Evolutionary conservation across 2,329 filamentous ascomycete genomes (phyloP), one percentile per base, ranked within the genome.

Genomic region (Chrysoporthe deuterocubensis): DNA sequence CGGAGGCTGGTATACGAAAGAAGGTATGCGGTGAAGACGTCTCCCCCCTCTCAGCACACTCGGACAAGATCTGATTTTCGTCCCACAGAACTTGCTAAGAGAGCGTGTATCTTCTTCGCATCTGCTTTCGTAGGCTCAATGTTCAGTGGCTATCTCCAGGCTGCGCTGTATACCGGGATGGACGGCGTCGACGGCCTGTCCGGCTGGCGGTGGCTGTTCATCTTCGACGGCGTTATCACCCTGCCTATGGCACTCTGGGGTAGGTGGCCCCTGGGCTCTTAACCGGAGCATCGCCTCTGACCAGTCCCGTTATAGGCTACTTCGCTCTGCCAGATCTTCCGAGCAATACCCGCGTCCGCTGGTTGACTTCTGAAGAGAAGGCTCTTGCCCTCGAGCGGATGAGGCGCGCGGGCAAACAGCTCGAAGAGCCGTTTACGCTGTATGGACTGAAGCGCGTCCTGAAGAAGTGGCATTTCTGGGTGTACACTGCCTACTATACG

Each of bases 401-500:
- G 75, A 68, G 69, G 16, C 68, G 68, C 9, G 67, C 73, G 2
- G 73, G 73, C 3, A 74, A 71, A 71, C 44, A 71, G 66, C 70
- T 72, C 67, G 66, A 73, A 64, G 72, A 71, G 66, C 57, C 73
- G 68, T 64, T 71, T 54, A 71, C 71, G 8, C 14, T 71, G 42
- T 32, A 32, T 8, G 69, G 69, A 56, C 52, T 74, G 13, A 76
- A 65, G 65, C 71, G 74, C 2, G 72, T 77, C 2, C 72, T 77
- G 60, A 70, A 62, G 34, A 75, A 75, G 26, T 78, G 76, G 76
- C 75, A 77, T 67, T 75, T 77, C 54, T 77, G 73, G 74, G 73
- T 75, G 4, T 75, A 75, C 56, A 75, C 74, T 9, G 64, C 72
- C 18, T 75, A 75, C 54, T 75, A 75, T 50, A 74, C 73, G 71